Conservation (phyloP, 352 stramenopile genomes). For the Pythium periplocum region DNA sequence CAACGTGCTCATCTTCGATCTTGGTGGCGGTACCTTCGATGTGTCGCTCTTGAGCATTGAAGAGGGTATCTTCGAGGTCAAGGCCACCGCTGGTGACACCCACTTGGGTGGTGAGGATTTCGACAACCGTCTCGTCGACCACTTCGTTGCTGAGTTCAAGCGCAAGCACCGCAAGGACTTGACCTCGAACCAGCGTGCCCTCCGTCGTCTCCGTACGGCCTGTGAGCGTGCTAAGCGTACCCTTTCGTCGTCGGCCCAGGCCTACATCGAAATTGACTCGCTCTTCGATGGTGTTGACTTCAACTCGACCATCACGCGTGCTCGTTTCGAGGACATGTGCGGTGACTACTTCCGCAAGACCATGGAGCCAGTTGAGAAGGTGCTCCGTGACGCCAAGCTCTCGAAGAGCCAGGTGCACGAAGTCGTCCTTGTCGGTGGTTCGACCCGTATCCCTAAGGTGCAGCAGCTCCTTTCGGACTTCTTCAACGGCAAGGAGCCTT, state of each 20-base stretch:
- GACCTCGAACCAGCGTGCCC: slow-evolving; percentile 78
- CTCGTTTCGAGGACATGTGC: slow-evolving; percentile 89
- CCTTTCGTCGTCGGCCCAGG: slow-evolving; percentile 89
- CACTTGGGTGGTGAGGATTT: slow-evolving; percentile 93
- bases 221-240: slow-evolving; percentile 94
- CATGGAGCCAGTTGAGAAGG: slow-evolving; percentile 85
- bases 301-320: slow-evolving; percentile 90
- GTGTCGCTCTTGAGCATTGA: slow-evolving; percentile 93
- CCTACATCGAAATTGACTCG: slow-evolving; percentile 93
- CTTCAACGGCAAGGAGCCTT: slow-evolving; percentile 67
- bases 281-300: slow-evolving; percentile 92
- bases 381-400: slow-evolving; percentile 86
- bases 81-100: slow-evolving; percentile 93
- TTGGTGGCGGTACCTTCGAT: slow-evolving; percentile 95
- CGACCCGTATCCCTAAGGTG: slow-evolving; percentile 67
- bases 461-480: slow-evolving; percentile 53
- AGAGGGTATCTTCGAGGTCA: slow-evolving; percentile 96
- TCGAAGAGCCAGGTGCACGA: slow-evolving; percentile 80
- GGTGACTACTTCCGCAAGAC: slow-evolving; percentile 90
- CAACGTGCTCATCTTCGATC: slow-evolving; percentile 96
- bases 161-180: slow-evolving; percentile 88
- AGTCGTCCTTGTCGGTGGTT: slow-evolving; percentile 79
- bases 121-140: slow-evolving; percentile 92
- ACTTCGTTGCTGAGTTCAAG: slow-evolving; percentile 94
- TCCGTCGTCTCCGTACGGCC: slow-evolving; percentile 88